Conservation (phyloP, 2,329 filamentous ascomycete genomes). For the Peltaster fructicola region DNA sequence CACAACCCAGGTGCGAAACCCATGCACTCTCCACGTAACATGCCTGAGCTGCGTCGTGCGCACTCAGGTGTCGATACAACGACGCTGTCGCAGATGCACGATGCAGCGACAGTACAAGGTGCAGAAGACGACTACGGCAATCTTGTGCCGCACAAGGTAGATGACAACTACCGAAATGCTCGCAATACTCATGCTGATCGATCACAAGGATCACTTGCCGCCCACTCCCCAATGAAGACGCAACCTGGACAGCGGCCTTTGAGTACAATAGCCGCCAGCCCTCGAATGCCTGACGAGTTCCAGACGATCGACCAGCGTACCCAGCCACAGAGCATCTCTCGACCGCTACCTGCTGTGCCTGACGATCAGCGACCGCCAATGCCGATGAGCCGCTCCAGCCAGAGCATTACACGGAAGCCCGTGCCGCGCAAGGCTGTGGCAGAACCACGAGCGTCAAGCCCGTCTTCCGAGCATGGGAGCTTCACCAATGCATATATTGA, state of each 20-base stretch:
- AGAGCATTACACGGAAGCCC: conserved; percentile 15
- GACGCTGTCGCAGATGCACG: conserved; percentile 64
- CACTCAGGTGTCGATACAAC: conserved; percentile 69
- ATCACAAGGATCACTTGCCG: conserved; percentile 10
- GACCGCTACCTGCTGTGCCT: no score
- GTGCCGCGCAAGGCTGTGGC: conserved; percentile 7
- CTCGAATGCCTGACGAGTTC: no score
- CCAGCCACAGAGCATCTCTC: no score
- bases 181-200: conserved; percentile 22
- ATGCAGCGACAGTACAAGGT: conserved; percentile 31
- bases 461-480: conserved; percentile 5
- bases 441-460: conserved; percentile 4
- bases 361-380: no score
- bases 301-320: no score
- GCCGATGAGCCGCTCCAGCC: conserved; percentile 11
- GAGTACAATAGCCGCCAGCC: no score
- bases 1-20: conserved; percentile 58
- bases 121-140: conserved; percentile 10
- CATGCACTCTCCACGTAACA: conserved; percentile 50
- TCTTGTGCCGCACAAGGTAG: conserved; percentile 5
- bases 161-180: conserved; percentile 1
- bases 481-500: conserved; percentile 22
- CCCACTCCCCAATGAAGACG: conserved; percentile 1
- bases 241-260: no score
- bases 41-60: conserved; percentile 60